Evolutionary conservation across 768 basidiomycete species (phyloP).

Genomic region (Crucibulum laeve): DNA sequence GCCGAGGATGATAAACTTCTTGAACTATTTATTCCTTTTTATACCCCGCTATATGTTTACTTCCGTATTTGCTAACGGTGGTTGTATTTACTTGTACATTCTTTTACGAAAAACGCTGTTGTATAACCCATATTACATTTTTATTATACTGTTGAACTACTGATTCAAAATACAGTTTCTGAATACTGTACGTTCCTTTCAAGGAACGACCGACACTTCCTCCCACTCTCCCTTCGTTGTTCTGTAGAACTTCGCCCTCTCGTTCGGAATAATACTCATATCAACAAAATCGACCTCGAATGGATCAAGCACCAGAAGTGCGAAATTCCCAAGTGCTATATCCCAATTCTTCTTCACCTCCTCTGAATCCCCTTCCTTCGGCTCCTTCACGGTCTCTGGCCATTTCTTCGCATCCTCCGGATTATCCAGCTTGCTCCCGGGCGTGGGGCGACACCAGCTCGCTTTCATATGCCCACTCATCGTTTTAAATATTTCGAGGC

Average conservation of each 20-base stretch:
- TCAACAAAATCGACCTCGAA: conserved; percentile 66
- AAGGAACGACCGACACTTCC: conserved; percentile 66
- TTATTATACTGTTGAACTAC: too few relatives aligned
- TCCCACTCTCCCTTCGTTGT: conserved; percentile 43
- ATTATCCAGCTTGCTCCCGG: conserved; percentile 50
- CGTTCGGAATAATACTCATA: conserved; percentile 51
- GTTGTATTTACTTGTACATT: too few relatives aligned
- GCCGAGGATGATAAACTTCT: neutral
- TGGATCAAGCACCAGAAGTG: conserved; percentile 70
- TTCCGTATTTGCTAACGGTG: neutral
- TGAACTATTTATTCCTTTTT: conserved; percentile 16
- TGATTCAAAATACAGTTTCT: too few relatives aligned
- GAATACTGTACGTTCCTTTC: conserved; percentile 14
- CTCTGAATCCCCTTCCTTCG: conserved; percentile 33
- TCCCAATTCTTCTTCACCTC: conserved; percentile 44
- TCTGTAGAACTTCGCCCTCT: conserved; percentile 50
- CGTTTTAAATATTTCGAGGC: conserved; percentile 52
- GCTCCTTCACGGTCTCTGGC: conserved; percentile 52
- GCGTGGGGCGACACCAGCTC: conserved; percentile 64
- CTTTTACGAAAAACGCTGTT: too few relatives aligned
- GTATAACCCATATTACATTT: too few relatives aligned
- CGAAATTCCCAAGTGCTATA: conserved; percentile 61
- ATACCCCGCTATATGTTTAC: conserved; percentile 8
- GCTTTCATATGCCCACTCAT: conserved; percentile 66
- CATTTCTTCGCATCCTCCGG: conserved; percentile 58